Evolutionary conservation across 208 protist species (phyloP).

Genomic region (Acanthamoeba healyi): DNA sequence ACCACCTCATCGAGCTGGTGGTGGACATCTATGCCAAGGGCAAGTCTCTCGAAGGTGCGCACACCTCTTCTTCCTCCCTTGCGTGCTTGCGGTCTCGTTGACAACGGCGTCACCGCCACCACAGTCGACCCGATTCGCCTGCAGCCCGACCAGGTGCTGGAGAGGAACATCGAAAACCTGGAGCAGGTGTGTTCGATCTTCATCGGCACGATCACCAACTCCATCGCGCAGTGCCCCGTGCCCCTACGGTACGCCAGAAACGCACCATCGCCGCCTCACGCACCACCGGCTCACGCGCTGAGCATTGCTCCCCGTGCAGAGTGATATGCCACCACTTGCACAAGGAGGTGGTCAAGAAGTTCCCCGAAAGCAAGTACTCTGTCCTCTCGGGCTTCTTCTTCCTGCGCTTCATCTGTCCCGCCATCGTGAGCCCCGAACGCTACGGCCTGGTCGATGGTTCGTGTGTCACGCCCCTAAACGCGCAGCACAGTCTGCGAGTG

Average conservation of each 20-base stretch:
- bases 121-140: slow-evolving; percentile 22
- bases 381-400: slow-evolving; percentile 53
- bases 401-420: slow-evolving; percentile 42
- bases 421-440: slow-evolving; percentile 27
- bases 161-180: slow-evolving; percentile 26
- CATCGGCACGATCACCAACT: neutral
- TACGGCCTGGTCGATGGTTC: neutral
- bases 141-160: neutral
- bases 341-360: slow-evolving; percentile 38
- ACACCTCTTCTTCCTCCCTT: neutral
- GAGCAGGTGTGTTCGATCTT: slow-evolving; percentile 30
- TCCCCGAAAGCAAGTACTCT: slow-evolving; percentile 24
- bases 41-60: slow-evolving; percentile 19
- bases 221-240: slow-evolving; percentile 13
- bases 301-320: neutral
- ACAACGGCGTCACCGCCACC: too few relatives aligned
- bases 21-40: slow-evolving; percentile 21
- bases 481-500: too few relatives aligned
- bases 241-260: neutral
- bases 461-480: neutral
- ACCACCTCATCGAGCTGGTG: slow-evolving; percentile 17
- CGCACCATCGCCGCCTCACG: too few relatives aligned
- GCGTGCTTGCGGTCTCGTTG: neutral
- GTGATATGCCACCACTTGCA: slow-evolving; percentile 35
- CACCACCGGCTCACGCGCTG: neutral